These are phyloP conservation scores for Posidonia oceanica DNA, from an alignment of 116 monocot species.

Conservation along the genomic window DNA sequence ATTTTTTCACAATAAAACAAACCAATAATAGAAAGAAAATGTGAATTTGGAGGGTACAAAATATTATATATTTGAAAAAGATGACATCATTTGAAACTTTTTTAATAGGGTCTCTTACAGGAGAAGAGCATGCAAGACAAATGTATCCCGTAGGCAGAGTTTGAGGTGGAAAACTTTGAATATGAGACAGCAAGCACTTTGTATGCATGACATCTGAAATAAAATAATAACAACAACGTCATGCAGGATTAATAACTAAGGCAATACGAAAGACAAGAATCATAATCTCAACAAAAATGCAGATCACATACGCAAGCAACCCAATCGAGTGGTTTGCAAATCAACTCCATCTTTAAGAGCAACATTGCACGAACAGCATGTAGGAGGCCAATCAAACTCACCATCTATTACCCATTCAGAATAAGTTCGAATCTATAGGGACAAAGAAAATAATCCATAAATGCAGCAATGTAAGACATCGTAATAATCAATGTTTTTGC, in stretches of 20 bases:
- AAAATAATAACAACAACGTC: slow-evolving; percentile 8
- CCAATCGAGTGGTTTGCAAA: slow-evolving; percentile 69
- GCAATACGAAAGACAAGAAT: not conserved
- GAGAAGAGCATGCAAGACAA: slow-evolving; percentile 68
- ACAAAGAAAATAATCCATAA: not conserved
- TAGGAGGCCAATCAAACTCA: slow-evolving; percentile 93
- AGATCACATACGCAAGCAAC: slow-evolving; percentile 75
- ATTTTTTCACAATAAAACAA: too few species aligned
- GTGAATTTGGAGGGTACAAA: too few species aligned
- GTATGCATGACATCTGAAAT: slow-evolving; percentile 87
- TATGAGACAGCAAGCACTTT: slow-evolving; percentile 76
- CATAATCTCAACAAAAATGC: not conserved
- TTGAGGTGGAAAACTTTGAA: slow-evolving; percentile 69
- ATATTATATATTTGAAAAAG: not conserved
- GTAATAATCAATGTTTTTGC: too few species aligned
- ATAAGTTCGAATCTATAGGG: slow-evolving; percentile 74
- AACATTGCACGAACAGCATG: slow-evolving; percentile 51
- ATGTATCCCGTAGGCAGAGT: slow-evolving; percentile 76
- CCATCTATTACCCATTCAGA: slow-evolving; percentile 99
- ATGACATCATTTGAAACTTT: not conserved
- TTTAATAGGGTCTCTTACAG: slow-evolving; percentile 36
- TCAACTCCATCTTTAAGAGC: slow-evolving; percentile 51
- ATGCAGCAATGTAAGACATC: not conserved
- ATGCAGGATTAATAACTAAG: not conserved
- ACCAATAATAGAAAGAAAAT: too few species aligned